phyloP scores from a whole-genome alignment of 192 early-diverging fungal genomes.

The Glomus cerebriforme region DNA sequence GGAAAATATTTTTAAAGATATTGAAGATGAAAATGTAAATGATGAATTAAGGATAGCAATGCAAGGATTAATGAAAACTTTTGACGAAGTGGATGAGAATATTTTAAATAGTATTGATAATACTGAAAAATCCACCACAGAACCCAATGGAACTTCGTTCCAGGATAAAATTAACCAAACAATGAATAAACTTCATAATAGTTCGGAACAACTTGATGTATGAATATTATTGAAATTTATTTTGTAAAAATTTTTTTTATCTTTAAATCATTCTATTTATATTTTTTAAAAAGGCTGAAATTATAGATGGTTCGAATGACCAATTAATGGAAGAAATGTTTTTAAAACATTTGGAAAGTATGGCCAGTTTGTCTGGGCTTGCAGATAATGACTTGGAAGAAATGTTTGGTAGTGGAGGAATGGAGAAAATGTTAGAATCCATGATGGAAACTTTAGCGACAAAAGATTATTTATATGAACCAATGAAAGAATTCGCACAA shows the following conservation, averaged over 20 bases:
- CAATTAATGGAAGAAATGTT: constrained; percentile 75
- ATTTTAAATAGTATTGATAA: constrained; percentile 11
- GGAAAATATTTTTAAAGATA: constrained; percentile 74
- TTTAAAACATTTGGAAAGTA: constrained; percentile 72
- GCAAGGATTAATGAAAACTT: constrained; percentile 55
- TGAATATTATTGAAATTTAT: constrained; percentile 23
- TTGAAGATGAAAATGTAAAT: constrained; percentile 56
- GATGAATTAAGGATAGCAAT: constrained; percentile 57
- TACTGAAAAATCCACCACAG: background rate
- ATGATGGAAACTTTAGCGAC: constrained; percentile 92
- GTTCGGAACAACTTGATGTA: constrained; percentile 84
- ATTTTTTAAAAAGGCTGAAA: constrained; percentile 43
- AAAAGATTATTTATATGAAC: constrained; percentile 93
- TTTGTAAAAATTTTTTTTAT: background rate
- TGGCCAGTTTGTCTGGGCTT: constrained; percentile 45
- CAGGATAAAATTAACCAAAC: constrained; percentile 89
- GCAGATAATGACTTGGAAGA: constrained; percentile 66
- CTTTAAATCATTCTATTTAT: background rate
- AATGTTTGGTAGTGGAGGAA: constrained; percentile 73
- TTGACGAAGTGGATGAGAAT: constrained; percentile 36
- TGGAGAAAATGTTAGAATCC: constrained; percentile 83
- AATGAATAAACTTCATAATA: constrained; percentile 85
- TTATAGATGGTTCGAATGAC: constrained; percentile 54
- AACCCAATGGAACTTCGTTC: constrained; percentile 58
- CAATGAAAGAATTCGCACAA: constrained; percentile 85